Evolutionary conservation across 192 early-diverging fungal species (phyloP).

Genomic region (Backusella macrospora): DNA sequence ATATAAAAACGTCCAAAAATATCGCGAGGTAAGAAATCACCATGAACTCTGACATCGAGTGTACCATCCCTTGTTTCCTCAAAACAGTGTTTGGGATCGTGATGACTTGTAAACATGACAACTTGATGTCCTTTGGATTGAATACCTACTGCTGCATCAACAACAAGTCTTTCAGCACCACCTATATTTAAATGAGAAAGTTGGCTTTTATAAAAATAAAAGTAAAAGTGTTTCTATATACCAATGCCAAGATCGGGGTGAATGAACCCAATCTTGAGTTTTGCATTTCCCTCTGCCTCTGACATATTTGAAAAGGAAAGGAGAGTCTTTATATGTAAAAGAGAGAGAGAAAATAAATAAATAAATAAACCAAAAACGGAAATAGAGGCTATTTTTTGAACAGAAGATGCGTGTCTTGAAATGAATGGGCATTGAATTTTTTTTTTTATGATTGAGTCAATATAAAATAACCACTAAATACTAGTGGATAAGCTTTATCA

Average conservation of each 20-base stretch:
- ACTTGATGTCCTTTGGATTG: constrained; percentile 80
- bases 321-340: too few relatives aligned
- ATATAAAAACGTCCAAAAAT: constrained; percentile 78
- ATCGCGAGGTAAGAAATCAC: constrained; percentile 74
- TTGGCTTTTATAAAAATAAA: background rate
- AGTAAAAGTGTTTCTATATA: constrained; percentile 27
- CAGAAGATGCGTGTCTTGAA: background rate
- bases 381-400: background rate
- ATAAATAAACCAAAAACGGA: background rate
- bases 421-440: too few relatives aligned
- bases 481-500: too few relatives aligned
- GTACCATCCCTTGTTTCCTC: constrained; percentile 91
- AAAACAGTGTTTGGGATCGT: constrained; percentile 88
- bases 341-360: background rate
- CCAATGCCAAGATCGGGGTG: constrained; percentile 96
- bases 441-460: too few relatives aligned
- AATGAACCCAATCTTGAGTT: constrained; percentile 74
- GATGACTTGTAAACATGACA: constrained; percentile 87
- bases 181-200: constrained; percentile 45
- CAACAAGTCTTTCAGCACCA: constrained; percentile 93
- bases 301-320: background rate
- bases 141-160: constrained; percentile 87
- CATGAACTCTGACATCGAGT: constrained; percentile 69
- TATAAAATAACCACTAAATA: too few relatives aligned
- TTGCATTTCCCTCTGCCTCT: background rate